These are phyloP conservation scores for Hanseniaspora uvarum DNA, from an alignment of 1,139 yeast species.

Conservation along the genomic window DNA sequence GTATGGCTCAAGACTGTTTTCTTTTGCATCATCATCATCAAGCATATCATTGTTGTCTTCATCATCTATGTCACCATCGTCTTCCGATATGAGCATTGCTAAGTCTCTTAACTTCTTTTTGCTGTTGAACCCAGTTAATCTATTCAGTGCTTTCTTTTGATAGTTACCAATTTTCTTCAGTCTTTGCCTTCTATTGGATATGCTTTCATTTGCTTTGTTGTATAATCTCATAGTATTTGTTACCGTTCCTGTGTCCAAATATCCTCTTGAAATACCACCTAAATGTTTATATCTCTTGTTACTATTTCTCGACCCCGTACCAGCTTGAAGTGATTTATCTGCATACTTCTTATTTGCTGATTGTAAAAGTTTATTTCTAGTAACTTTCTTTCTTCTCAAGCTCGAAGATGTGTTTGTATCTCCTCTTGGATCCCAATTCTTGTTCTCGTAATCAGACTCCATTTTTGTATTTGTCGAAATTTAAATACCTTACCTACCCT, in stretches of 20 bases:
- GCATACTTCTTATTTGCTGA: conserved; percentile 7
- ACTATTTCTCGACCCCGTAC: not conserved
- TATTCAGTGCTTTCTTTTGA: conserved; percentile 6
- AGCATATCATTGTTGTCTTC: conserved; percentile 12
- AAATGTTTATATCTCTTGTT: conserved; percentile 9
- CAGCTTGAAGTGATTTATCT: not conserved
- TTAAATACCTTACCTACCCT: no score
- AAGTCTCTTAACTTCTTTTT: conserved; percentile 14
- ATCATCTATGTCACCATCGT: conserved; percentile 15
- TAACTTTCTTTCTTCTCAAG: conserved; percentile 2
- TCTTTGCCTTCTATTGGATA: conserved; percentile 1
- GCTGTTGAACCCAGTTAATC: not conserved
- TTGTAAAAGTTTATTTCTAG: conserved; percentile 4
- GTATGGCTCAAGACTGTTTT: not conserved
- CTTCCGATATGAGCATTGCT: conserved; percentile 15
- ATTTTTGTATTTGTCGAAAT: not conserved
- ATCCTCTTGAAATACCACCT: conserved; percentile 12
- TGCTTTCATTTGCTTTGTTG: not conserved
- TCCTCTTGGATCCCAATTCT: not conserved
- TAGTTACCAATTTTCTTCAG: conserved; percentile 7
- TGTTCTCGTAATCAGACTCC: conserved; percentile 4
- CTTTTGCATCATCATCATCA: conserved; percentile 6
- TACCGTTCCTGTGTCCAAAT: conserved; percentile 3
- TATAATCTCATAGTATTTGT: conserved; percentile 15
- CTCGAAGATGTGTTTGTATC: not conserved